Base-by-base conservation (phyloP, 75 land plant species). In the Pinus albicaulis region DNA sequence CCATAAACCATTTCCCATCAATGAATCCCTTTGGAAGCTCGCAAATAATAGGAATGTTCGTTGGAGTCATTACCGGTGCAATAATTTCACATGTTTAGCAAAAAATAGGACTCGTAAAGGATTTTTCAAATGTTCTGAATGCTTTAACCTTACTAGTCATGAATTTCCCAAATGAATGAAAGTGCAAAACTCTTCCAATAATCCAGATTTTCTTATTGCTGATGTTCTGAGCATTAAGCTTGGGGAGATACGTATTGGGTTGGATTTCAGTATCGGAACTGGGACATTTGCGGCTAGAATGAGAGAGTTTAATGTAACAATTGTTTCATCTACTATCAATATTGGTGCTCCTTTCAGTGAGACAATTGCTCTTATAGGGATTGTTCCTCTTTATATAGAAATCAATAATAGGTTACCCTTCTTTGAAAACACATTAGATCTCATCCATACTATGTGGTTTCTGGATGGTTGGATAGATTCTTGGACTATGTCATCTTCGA, bases 261-360 rank as follows among this genome's bases (percentile, higher is more conserved):
- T 92, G 74, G 94, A 92, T 74, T 83, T 85, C 76, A 82, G 90
- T 34, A 76, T 82, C 2, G 88, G 90, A 13, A 85, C 83, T 3
- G 94, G 92, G 61, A 87, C 89, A 15, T 92, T 92, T 71, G 94
- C 90, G 20, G 94, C 92, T 10, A 77, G 92, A 65, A 92, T 92
- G 94, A 83, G 79, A 66, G 92, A 89, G 75, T 76, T 73, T 77
- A 87, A 90, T 36, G 84, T 92, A 22, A 87, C 88, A 11, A 78
- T 89, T 3, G 83, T 86, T 57, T 72, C 92, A 0, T 83, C 92
- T 24, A 80, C 90, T 19, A 83, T 92, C 61, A 92, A 89, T 64
- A 80, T 92, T 5, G 92, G 92, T 0, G 94, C 90, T 60, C 92
- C 94, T n/a, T 92, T 92, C 81, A 89, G 68, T 60, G 92, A 90